phyloP scores from a whole-genome alignment of 169 alveolate genomes.

The Theileria equi region DNA sequence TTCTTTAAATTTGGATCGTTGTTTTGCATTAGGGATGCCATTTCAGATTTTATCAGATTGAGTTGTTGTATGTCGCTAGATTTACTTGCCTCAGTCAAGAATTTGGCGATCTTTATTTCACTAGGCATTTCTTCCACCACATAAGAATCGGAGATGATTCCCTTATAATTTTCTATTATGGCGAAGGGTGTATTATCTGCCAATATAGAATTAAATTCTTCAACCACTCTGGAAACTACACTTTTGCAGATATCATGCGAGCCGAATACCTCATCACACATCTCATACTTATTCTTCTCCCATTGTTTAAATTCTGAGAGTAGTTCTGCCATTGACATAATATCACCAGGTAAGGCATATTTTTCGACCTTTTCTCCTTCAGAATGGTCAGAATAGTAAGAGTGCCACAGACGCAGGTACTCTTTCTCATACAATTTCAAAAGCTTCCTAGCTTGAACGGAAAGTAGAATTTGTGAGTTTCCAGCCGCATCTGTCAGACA shows the following conservation, averaged over 20 bases:
- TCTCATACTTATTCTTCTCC: not conserved
- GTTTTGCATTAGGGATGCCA: not conserved
- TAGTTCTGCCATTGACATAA: not conserved
- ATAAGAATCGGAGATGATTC: not conserved
- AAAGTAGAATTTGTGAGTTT: not conserved
- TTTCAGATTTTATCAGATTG: conserved; percentile 1
- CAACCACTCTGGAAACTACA: not conserved
- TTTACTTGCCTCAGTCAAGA: not conserved
- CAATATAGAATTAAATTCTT: not conserved
- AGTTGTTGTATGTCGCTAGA: not conserved
- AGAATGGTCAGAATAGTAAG: not conserved
- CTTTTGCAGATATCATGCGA: not conserved
- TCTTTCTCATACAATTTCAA: conserved; percentile 1
- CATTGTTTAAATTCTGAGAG: not conserved
- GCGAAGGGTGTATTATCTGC: not conserved
- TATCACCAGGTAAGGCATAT: no score
- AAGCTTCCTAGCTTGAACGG: not conserved
- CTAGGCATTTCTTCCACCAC: not conserved
- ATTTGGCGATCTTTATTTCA: conserved; percentile 3
- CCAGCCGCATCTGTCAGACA: not conserved
- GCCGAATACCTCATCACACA: not conserved
- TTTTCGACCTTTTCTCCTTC: not conserved
- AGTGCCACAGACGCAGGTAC: not conserved
- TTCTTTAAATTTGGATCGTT: not conserved
- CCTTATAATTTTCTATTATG: not conserved